phyloP scores from a whole-genome alignment of 495 filamentous ascomycete species.

The Terfezia boudieri region DNA sequence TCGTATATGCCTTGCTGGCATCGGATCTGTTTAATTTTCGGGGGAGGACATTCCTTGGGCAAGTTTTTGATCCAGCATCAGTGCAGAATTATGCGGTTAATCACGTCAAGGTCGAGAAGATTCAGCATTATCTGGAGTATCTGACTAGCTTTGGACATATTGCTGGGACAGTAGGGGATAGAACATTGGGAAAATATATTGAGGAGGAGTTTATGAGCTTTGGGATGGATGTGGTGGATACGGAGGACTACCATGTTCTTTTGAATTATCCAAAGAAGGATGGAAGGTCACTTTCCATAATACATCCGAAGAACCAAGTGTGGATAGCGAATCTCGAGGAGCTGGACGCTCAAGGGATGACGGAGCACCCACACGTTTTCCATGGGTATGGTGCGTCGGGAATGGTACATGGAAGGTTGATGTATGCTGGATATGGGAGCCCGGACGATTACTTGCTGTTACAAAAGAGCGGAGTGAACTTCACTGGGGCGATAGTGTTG shows the following conservation, averaged over 20 bases:
- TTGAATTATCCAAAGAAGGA: slow-evolving; percentile 66
- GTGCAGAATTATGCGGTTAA: slow-evolving; percentile 47
- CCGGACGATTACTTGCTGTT: slow-evolving; percentile 58
- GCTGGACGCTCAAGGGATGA: slow-evolving; percentile 9
- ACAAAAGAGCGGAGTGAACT: slow-evolving; percentile 42
- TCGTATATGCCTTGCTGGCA: background rate
- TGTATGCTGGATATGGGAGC: slow-evolving; percentile 86
- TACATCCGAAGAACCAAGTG: slow-evolving; percentile 38
- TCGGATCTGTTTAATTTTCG: background rate
- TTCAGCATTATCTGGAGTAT: slow-evolving; percentile 46
- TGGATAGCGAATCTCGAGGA: slow-evolving; percentile 86
- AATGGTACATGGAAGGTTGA: slow-evolving; percentile 71
- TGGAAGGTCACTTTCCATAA: slow-evolving; percentile 60
- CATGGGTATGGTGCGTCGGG: slow-evolving; percentile 79
- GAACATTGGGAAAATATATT: slow-evolving; percentile 58
- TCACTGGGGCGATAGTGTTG: slow-evolving; percentile 62
- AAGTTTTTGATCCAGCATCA: slow-evolving; percentile 40
- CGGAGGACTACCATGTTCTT: slow-evolving; percentile 68
- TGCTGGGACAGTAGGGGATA: slow-evolving; percentile 78
- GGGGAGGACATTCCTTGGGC: background rate
- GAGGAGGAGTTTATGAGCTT: slow-evolving; percentile 45
- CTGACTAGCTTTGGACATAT: slow-evolving; percentile 65
- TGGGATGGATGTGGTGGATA: slow-evolving; percentile 45
- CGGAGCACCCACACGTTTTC: slow-evolving; percentile 47
- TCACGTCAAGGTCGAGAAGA: slow-evolving; percentile 39